Evolutionary conservation across 257 asterid species (phyloP).

Genomic region (Petrea volubilis): DNA sequence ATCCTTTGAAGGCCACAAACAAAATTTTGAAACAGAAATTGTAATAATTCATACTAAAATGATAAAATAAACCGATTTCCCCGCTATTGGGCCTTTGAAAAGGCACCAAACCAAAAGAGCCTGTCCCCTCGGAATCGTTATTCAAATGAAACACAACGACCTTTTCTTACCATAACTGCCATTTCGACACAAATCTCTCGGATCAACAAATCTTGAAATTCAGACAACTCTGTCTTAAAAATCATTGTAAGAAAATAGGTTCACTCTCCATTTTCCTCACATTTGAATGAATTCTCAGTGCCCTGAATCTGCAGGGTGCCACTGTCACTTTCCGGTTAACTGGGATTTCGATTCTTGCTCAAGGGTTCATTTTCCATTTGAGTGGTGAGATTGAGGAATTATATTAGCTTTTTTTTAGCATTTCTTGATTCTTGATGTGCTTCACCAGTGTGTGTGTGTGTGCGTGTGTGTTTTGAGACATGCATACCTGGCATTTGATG

Average conservation of each 20-base stretch:
- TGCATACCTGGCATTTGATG: background rate
- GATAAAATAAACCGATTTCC: constrained; percentile 29
- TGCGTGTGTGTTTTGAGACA: background rate
- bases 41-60: no score
- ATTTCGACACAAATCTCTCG: constrained; percentile 3
- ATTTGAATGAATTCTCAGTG: background rate
- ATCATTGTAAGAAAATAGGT: background rate
- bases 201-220: constrained; percentile 9
- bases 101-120: constrained; percentile 22
- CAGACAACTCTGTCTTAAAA: constrained; percentile 1
- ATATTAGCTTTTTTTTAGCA: background rate
- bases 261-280: constrained; percentile 5
- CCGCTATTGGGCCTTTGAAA: constrained; percentile 28
- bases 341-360: constrained; percentile 18
- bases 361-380: background rate
- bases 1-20: no score
- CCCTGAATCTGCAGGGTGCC: no score
- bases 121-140: constrained; percentile 44
- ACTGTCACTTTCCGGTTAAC: constrained; percentile 15
- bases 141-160: constrained; percentile 13
- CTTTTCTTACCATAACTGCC: constrained; percentile 31
- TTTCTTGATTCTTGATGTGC: background rate
- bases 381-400: constrained; percentile 12
- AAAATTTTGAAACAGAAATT: no score
- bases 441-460: background rate